Conservation (phyloP, 108 stramenopile genomes). For the Skeletonema marinoi region DNA sequence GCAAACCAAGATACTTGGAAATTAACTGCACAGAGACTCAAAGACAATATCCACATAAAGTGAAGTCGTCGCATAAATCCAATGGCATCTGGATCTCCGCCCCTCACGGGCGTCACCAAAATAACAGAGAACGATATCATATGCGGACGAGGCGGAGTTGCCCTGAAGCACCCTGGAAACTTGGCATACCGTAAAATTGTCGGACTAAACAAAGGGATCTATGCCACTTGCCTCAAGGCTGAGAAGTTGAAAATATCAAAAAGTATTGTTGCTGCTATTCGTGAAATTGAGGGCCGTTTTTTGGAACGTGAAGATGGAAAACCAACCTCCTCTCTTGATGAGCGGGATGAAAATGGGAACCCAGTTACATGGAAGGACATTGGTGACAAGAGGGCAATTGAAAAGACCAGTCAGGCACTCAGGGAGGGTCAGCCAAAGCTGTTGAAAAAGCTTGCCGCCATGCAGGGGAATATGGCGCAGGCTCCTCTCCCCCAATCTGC, state of each 20-base stretch:
- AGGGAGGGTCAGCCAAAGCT: constrained; percentile 56
- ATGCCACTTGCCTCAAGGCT: constrained; percentile 52
- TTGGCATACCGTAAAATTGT: constrained; percentile 54
- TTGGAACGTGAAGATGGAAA: constrained; percentile 53
- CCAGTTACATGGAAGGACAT: constrained; percentile 53
- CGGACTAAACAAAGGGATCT: constrained; percentile 44
- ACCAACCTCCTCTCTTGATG: constrained; percentile 25
- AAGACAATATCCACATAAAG: not conserved
- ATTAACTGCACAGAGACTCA: not conserved
- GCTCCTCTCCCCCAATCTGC: not conserved
- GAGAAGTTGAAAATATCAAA: constrained; percentile 51
- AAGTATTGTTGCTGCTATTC: constrained; percentile 51
- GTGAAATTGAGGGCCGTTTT: constrained; percentile 50
- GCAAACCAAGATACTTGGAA: not conserved
- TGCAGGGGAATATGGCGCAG: not conserved
- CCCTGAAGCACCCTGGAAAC: constrained; percentile 54
- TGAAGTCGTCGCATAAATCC: not conserved
- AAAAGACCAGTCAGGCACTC: constrained; percentile 56
- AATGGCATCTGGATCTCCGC: not conserved
- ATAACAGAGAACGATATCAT: constrained; percentile 44
- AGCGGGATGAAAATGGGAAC: constrained; percentile 29
- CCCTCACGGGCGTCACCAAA: constrained; percentile 25
- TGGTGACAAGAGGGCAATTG: constrained; percentile 52
- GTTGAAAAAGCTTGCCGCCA: constrained; percentile 23
- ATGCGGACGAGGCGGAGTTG: constrained; percentile 53